Evolutionary conservation across 768 basidiomycete genomes (phyloP).

Genomic region (Lactarius pseudohatsudake): DNA sequence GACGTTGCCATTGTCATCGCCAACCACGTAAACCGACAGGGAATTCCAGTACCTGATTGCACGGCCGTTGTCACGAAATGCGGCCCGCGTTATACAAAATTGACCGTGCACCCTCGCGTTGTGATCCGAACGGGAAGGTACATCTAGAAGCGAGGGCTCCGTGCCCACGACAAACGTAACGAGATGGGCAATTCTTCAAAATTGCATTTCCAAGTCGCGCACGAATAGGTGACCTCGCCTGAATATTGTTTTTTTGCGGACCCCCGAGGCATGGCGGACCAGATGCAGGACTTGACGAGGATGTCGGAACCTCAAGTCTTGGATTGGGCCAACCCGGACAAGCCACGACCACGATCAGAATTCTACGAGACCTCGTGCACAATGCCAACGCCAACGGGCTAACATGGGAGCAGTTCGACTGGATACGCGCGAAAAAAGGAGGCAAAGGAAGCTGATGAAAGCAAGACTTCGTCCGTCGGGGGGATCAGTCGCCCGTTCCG

Average conservation of each 20-base stretch:
- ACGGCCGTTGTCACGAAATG: slow-evolving; percentile 9
- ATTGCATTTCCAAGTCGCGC: slow-evolving; percentile 15
- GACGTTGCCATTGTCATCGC: slow-evolving; percentile 15
- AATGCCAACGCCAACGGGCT: slow-evolving; percentile 31
- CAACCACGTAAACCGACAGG: slow-evolving; percentile 13
- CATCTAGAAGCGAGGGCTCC: slow-evolving; percentile 10
- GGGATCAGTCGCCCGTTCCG: slow-evolving; percentile 29
- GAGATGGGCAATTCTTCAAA: slow-evolving; percentile 10
- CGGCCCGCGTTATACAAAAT: slow-evolving; percentile 14
- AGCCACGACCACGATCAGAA: slow-evolving; percentile 30
- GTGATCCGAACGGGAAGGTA: slow-evolving; percentile 19
- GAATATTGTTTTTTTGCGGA: slow-evolving; percentile 8
- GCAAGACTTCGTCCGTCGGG: slow-evolving; percentile 29
- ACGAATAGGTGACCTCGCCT: slow-evolving; percentile 15
- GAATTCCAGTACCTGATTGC: slow-evolving; percentile 5
- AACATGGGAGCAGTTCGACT: slow-evolving; percentile 31
- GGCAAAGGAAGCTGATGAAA: slow-evolving; percentile 29
- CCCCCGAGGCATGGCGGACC: slow-evolving; percentile 14
- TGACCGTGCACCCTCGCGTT: slow-evolving; percentile 17
- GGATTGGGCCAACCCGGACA: slow-evolving; percentile 27
- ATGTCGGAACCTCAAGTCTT: slow-evolving; percentile 23
- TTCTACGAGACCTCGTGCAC: slow-evolving; percentile 29
- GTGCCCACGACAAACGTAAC: slow-evolving; percentile 8
- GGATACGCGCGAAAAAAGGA: slow-evolving; percentile 27
- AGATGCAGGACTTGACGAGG: slow-evolving; percentile 21